Percentiles rank a stretch among this genome's conserved stretches.
Evolutionary conservation across 2,329 filamentous ascomycete genomes (phyloP).

Genomic region (Epichloe gansuensis): DNA sequence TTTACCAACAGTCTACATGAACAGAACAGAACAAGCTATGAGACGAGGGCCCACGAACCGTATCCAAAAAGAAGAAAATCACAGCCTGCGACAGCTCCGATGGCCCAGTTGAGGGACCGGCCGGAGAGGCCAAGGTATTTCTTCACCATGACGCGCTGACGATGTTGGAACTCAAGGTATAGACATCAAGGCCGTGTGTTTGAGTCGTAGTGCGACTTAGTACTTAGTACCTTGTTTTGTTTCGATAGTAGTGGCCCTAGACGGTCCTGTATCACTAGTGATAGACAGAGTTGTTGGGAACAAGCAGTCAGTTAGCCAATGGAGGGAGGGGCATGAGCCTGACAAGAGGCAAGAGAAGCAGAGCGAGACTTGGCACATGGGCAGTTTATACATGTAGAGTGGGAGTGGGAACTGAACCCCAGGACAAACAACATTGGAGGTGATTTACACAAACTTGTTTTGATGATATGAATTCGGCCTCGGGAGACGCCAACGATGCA

Average conservation of each 20-base stretch:
- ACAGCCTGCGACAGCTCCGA: constrained; percentile 58
- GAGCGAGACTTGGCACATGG: not conserved
- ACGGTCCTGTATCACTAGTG: too few relatives aligned
- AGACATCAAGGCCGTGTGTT: not conserved
- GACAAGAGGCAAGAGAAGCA: not conserved
- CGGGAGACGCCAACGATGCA: not conserved
- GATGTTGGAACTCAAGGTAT: not conserved
- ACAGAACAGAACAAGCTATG: not conserved
- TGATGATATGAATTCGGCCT: not conserved
- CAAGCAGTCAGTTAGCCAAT: too few relatives aligned
- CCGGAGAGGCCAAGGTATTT: constrained; percentile 54
- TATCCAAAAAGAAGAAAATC: constrained; percentile 55
- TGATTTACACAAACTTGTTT: too few relatives aligned
- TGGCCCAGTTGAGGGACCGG: constrained; percentile 51
- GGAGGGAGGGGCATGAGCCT: too few relatives aligned
- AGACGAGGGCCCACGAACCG: constrained; percentile 23
- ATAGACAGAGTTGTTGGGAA: too few relatives aligned
- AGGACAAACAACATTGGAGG: too few relatives aligned
- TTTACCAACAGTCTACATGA: not conserved
- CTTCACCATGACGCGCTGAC: constrained; percentile 15
- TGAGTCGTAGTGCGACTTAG: not conserved
- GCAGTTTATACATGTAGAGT: not conserved
- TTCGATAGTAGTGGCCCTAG: too few relatives aligned
- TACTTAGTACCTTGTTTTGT: too few relatives aligned
- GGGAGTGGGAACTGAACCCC: not conserved